Conservation (phyloP, 2,329 filamentous ascomycete species). For the Colletotrichum nymphaeae region DNA sequence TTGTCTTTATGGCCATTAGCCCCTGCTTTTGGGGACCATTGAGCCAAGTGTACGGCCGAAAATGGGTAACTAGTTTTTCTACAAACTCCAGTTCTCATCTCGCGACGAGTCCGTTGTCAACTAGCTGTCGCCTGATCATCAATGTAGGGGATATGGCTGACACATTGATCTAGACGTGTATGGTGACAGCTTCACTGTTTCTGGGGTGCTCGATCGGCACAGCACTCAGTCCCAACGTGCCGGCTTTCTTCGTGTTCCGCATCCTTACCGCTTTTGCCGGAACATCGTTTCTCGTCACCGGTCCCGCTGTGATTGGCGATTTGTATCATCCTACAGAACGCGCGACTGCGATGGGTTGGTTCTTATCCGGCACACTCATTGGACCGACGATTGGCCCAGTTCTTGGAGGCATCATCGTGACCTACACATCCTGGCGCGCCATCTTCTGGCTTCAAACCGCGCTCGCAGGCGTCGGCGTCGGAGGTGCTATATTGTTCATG, state of each 20-base stretch:
- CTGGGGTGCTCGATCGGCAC: conserved; percentile 73
- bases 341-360: conserved; percentile 75
- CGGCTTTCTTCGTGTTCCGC: conserved; percentile 75
- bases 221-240: conserved; percentile 73
- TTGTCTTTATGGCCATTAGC: conserved; percentile 76
- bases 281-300: conserved; percentile 75
- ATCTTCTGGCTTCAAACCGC: conserved; percentile 79
- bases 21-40: conserved; percentile 76
- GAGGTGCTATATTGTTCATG: conserved; percentile 69
- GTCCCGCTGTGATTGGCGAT: conserved; percentile 70
- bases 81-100: not conserved
- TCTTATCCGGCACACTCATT: conserved; percentile 73
- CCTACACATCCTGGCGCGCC: conserved; percentile 72
- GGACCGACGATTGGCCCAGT: conserved; percentile 74
- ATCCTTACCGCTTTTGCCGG: conserved; percentile 78
- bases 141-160: not conserved
- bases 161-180: conserved; percentile 31
- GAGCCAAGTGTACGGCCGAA: conserved; percentile 68
- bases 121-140: not conserved
- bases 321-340: conserved; percentile 70
- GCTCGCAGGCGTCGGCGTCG: conserved; percentile 65
- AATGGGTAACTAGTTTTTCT: conserved; percentile 47
- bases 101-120: not conserved
- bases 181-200: conserved; percentile 57
- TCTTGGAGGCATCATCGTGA: conserved; percentile 78